These are phyloP conservation scores for Ramaria rubella DNA, from an alignment of 768 basidiomycete species.

Conservation along the genomic window DNA sequence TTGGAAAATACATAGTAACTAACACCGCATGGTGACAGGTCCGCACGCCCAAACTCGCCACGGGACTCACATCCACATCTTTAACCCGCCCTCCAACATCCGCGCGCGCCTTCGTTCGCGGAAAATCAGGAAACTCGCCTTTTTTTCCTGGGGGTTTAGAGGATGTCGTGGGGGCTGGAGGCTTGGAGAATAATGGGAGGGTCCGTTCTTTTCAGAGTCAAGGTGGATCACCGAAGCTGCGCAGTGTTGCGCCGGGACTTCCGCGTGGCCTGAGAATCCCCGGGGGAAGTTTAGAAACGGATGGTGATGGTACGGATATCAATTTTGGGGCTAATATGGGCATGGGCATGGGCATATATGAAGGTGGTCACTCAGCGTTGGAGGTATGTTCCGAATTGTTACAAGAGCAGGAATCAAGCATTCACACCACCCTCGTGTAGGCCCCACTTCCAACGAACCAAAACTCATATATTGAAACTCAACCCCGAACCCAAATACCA, in stretches of 20 bases:
- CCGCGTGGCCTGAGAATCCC: slow-evolving; percentile 69
- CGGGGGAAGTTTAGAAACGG: slow-evolving; percentile 35
- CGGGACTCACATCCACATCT: slow-evolving; percentile 79
- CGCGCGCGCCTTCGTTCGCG: slow-evolving; percentile 77
- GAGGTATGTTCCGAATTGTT: not conserved
- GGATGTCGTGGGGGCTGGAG: slow-evolving; percentile 37
- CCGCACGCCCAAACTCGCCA: slow-evolving; percentile 46
- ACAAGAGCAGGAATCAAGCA: not conserved
- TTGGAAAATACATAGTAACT: too few species aligned
- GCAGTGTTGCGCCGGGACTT: slow-evolving; percentile 78
- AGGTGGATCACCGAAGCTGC: slow-evolving; percentile 38
- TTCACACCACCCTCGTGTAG: too few species aligned
- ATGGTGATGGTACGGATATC: not conserved
- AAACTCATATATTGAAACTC: not conserved
- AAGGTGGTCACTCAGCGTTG: not conserved
- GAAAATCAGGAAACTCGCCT: slow-evolving; percentile 88
- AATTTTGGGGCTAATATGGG: too few species aligned
- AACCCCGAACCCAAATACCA: not conserved
- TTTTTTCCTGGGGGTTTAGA: slow-evolving; percentile 94
- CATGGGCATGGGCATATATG: not conserved
- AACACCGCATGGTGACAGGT: too few species aligned
- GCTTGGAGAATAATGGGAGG: slow-evolving; percentile 30
- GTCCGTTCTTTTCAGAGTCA: slow-evolving; percentile 33
- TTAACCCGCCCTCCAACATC: slow-evolving; percentile 79
- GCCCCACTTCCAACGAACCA: not conserved